Evolutionary conservation across 495 filamentous ascomycete genomes (phyloP).

Genomic region (Hyaloscypha bicolor): DNA sequence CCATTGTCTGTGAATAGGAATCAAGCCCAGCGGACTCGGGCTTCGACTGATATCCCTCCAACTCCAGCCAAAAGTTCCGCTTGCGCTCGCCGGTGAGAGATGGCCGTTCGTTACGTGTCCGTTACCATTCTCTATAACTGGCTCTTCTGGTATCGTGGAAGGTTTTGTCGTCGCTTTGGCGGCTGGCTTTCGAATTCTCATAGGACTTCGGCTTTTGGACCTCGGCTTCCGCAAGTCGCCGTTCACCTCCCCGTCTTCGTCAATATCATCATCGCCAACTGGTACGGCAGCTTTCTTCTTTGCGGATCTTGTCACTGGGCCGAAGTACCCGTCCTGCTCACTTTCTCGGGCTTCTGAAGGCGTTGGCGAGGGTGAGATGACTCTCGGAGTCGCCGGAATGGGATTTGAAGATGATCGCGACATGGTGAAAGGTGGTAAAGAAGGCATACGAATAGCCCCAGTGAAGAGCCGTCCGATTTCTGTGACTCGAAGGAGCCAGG

Average conservation of each 20-base stretch:
- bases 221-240: conserved; percentile 36
- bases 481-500: conserved; percentile 47
- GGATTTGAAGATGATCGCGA: conserved; percentile 42
- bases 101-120: conserved; percentile 63
- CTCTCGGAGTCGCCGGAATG: conserved; percentile 66
- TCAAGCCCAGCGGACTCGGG: conserved; percentile 89
- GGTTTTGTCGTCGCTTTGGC: conserved; percentile 22
- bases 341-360: conserved; percentile 55
- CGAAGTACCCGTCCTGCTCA: conserved; percentile 39
- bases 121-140: conserved; percentile 38
- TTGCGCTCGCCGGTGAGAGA: conserved; percentile 63
- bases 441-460: conserved; percentile 50
- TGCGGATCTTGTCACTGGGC: conserved; percentile 66
- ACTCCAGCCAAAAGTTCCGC: conserved; percentile 49
- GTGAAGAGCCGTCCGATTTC: conserved; percentile 49
- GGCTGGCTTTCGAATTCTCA: conserved; percentile 50
- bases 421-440: conserved; percentile 55
- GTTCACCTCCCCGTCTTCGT: conserved; percentile 47
- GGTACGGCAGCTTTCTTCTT: conserved; percentile 52
- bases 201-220: conserved; percentile 53
- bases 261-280: conserved; percentile 38
- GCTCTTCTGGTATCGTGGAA: conserved; percentile 13
- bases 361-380: conserved; percentile 71
- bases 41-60: conserved; percentile 85
- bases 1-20: conserved; percentile 86